Base-by-base conservation (phyloP, 2,329 filamentous ascomycete species). In the Cladophialophora yegresii region DNA sequence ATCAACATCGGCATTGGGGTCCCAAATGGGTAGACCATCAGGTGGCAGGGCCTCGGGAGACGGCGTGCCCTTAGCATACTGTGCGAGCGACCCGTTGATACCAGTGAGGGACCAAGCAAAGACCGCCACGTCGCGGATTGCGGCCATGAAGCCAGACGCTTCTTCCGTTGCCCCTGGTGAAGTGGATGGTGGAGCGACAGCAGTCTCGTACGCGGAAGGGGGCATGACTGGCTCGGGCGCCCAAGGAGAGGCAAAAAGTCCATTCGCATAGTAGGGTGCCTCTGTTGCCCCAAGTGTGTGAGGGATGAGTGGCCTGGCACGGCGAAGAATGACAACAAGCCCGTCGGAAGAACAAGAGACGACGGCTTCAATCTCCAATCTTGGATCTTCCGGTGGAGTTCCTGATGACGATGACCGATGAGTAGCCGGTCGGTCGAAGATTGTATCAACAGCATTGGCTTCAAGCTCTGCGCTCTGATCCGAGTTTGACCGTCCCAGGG, bases 321-420 rank as follows among this genome's bases (percentile, higher is more conserved):
- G 86, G 62, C 92, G 85, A 13, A 96, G 79, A 56, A 93, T 87
- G 7, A 96, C 91, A 2, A 96, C 91, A 0, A 96, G 80, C 0
- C 92, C 92, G 74, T 96, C 92, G 0, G 92, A 96, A 1, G 91
- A 92, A 77, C 92, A 96, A 0, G 92, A 96, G 4, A 96, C 88
- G n/a, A 96, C 91, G 1, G 91, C 92, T 77, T 96, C 92, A 3
- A 96, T 80, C 77, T 96, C 91, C 58, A 92, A 81, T 1, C 82
- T 81, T 56, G 49, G 49, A 33, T 63, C 58, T 58, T 59, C 64
- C 26, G 66, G 62, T 22, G 66, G 65, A 4, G 56, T 54, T 50
- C 50, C 45, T 23, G 65, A 65, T 26, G 72, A 73, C 9, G 70
- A 69, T 6, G 72, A 70, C 16, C 32, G 64, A 22, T 30, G 54